These are phyloP conservation scores for Tricholoma bakamatsutake DNA, from an alignment of 768 basidiomycete genomes.

Conservation along the genomic window DNA sequence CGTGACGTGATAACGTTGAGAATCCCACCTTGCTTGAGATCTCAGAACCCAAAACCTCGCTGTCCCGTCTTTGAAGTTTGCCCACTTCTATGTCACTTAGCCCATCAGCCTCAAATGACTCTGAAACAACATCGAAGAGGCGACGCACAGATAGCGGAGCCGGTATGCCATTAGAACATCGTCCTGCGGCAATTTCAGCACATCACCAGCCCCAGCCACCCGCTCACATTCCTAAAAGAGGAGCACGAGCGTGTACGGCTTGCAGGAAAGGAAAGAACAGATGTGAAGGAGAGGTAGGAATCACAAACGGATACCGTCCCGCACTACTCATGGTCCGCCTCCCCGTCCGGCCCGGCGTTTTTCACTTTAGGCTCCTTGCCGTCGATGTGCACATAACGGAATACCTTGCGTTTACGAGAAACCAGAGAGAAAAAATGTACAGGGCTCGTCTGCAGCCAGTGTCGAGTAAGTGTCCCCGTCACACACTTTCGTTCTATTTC, in stretches of 20 bases:
- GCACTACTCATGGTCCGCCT: constrained; percentile 58
- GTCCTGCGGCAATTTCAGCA: constrained; percentile 26
- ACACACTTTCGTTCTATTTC: neutral
- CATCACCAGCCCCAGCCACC: constrained; percentile 28
- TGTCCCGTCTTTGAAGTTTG: constrained; percentile 6
- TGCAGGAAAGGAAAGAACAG: constrained; percentile 91
- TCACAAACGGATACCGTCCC: constrained; percentile 34
- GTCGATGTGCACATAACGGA: constrained; percentile 80
- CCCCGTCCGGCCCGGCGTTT: constrained; percentile 69
- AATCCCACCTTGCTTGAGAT: neutral
- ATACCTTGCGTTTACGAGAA: constrained; percentile 85
- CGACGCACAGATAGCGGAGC: constrained; percentile 40
- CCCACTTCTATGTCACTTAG: constrained; percentile 56
- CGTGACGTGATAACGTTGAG: neutral
- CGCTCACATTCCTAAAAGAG: constrained; percentile 81
- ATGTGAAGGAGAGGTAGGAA: constrained; percentile 83
- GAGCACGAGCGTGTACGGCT: constrained; percentile 83
- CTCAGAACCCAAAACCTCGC: constrained; percentile 8
- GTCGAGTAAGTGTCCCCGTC: constrained; percentile 53
- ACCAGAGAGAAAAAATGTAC: constrained; percentile 79
- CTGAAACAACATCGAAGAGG: constrained; percentile 52
- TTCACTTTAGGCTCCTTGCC: constrained; percentile 73
- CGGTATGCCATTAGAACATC: constrained; percentile 27
- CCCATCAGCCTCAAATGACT: constrained; percentile 52
- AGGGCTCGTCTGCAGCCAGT: constrained; percentile 54